phyloP scores from a whole-genome alignment of 352 stramenopile species.

The Pythium pyrilobum region DNA sequence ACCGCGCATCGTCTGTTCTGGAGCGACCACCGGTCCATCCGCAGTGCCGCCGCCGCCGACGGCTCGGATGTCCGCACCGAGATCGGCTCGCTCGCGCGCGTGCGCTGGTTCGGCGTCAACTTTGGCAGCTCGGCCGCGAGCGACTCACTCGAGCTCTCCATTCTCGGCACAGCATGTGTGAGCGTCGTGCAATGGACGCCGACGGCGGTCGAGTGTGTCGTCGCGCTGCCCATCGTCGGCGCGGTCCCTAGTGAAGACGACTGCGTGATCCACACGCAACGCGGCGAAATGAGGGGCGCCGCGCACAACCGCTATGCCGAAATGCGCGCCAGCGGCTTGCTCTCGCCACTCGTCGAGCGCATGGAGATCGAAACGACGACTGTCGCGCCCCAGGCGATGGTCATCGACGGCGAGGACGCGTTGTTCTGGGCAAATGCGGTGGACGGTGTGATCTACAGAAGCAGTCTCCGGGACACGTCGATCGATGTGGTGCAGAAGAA shows the following conservation, averaged over 20 bases:
- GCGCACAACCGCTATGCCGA: constrained; percentile 38
- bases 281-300: constrained; percentile 41
- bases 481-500: constrained; percentile 38
- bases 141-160: constrained; percentile 31
- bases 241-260: constrained; percentile 20
- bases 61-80: constrained; percentile 3
- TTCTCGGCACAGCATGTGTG: constrained; percentile 36
- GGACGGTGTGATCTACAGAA: constrained; percentile 61
- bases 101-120: constrained; percentile 52
- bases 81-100: constrained; percentile 35
- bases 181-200: constrained; percentile 39
- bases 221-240: constrained; percentile 28
- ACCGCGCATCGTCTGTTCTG: constrained; percentile 32
- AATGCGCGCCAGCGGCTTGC: constrained; percentile 38
- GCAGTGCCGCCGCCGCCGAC: constrained; percentile 14
- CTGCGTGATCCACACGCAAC: constrained; percentile 45
- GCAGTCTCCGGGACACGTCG: constrained; percentile 31
- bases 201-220: constrained; percentile 49
- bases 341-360: constrained; percentile 43
- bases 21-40: constrained; percentile 50
- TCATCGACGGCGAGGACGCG: constrained; percentile 30
- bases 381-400: constrained; percentile 46
- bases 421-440: constrained; percentile 72
- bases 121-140: constrained; percentile 25
- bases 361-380: constrained; percentile 30